These are phyloP conservation scores for Lathyrus oleraceus DNA, from an alignment of 306 rosid species.

Conservation along the genomic window DNA sequence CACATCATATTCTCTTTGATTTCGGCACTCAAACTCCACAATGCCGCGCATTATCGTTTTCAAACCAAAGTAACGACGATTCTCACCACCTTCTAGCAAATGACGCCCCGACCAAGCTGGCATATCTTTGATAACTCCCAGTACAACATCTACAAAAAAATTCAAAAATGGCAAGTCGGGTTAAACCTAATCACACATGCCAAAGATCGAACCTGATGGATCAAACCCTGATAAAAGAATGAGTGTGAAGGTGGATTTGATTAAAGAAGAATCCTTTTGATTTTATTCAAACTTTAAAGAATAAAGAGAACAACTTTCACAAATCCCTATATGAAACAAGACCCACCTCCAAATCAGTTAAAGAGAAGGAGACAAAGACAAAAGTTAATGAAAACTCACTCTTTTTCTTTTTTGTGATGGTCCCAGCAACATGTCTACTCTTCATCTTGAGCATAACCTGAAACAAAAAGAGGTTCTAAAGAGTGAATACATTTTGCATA, in stretches of 20 bases:
- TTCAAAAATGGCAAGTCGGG: not conserved
- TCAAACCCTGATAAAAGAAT: not conserved
- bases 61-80: constrained; percentile 90
- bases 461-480: constrained; percentile 63
- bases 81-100: constrained; percentile 82
- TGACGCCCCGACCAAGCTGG: constrained; percentile 99
- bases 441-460: constrained; percentile 99
- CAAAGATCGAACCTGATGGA: not conserved
- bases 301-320: constrained; percentile 60
- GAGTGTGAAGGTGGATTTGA: constrained; percentile 25
- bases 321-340: constrained; percentile 83
- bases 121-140: constrained; percentile 81
- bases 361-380: constrained; percentile 33
- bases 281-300: constrained; percentile 36
- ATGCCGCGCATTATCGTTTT: constrained; percentile 74
- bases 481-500: constrained; percentile 39
- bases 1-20: constrained; percentile 80
- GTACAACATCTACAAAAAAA: constrained; percentile 63
- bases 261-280: constrained; percentile 40
- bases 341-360: constrained; percentile 78
- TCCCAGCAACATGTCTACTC: constrained; percentile 99
- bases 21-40: constrained; percentile 90
- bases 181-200: not conserved
- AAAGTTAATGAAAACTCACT: constrained; percentile 63
- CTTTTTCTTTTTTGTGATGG: constrained; percentile 99